Evolutionary conservation across 2,329 filamentous ascomycete species (phyloP).

Genomic region (Peltaster fructicola): DNA sequence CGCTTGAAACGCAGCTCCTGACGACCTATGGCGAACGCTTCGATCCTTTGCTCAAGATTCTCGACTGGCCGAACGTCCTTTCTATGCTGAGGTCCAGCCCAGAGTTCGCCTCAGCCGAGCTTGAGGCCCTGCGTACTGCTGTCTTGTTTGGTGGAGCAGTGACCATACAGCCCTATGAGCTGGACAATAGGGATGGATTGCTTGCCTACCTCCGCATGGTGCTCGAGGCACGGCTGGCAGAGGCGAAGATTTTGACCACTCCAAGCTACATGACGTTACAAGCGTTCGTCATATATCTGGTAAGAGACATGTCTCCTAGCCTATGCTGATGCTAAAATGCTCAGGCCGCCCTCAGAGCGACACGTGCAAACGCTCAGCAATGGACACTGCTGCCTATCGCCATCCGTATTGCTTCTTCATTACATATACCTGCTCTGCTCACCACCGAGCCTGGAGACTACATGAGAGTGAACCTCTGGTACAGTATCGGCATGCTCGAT

Average conservation of each 20-base stretch:
- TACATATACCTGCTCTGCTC: background rate
- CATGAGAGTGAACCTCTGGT: constrained; percentile 2
- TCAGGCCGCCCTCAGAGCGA: too few relatives aligned
- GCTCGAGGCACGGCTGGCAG: background rate
- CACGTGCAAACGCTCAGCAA: constrained; percentile 1
- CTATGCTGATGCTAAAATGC: background rate
- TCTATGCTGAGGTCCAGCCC: background rate
- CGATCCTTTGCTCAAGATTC: constrained; percentile 1
- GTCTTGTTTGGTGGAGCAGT: background rate
- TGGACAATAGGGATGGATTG: background rate
- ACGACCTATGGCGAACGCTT: constrained; percentile 1
- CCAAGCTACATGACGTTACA: constrained; percentile 1
- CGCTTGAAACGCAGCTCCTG: too few relatives aligned
- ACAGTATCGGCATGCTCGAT: constrained; percentile 1
- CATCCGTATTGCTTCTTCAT: background rate
- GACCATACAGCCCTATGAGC: background rate
- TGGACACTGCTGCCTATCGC: constrained; percentile 1
- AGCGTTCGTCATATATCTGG: constrained; percentile 1
- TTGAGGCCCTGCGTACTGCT: background rate
- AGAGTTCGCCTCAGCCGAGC: too few relatives aligned
- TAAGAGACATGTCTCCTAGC: background rate
- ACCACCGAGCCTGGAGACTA: background rate
- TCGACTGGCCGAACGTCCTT: constrained; percentile 1
- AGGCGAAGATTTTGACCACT: background rate
- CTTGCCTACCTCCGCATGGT: background rate